Base-by-base conservation (phyloP, 2,329 filamentous ascomycete genomes). In the Didymosphaeria variabile region DNA sequence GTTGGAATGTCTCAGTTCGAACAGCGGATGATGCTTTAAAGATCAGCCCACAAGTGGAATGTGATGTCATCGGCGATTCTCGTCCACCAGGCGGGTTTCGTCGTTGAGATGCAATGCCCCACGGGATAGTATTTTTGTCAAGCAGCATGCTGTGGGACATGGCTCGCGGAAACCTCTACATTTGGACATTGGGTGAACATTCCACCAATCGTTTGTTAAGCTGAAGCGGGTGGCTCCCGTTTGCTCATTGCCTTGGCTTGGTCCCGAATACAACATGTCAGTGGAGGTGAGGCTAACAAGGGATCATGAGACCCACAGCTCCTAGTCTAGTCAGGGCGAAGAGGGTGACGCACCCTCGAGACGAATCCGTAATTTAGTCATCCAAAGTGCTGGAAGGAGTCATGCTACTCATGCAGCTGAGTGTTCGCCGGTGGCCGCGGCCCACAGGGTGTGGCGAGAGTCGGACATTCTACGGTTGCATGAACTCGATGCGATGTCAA, bases 81-180 rank as follows among this genome's bases (percentile, higher is more conserved):
- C 38, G 26, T 29, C 21, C 19, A 31, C 50, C 17, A 54, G 44
- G 34, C 3, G 13, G 17, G 8, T n/a, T 40, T 19, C 12, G 26
- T 12, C 10, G 21, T 31, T 26, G 21, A 31, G 26, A 53, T n/a
- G 50, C 34, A 17, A 29, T 34, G 19, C 50, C 9, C 36, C 23
- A 34, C 34, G 3, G 5, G 36, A 15, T n/a, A 42, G 52, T 38
- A 44, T 15, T 6, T 23, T 15, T 26, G 21, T 44, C 15, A 15
- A n/a, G n/a, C n/a, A 45, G 23, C 13, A 53, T 55, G 52, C 26
- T 31, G 52, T 55, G 52, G 26, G 32, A 45, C 52, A 45, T 53
- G 38, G 19, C 36, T 32, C 26, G 26, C 52, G 38, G n/a, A 45
- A 55, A 23, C 12, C 26, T 45, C 26, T 38, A 6, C 7, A 7